These are phyloP conservation scores for Uromyces viciae-fabae DNA, from an alignment of 1,284 basidiomycete genomes.

Conservation along the genomic window DNA sequence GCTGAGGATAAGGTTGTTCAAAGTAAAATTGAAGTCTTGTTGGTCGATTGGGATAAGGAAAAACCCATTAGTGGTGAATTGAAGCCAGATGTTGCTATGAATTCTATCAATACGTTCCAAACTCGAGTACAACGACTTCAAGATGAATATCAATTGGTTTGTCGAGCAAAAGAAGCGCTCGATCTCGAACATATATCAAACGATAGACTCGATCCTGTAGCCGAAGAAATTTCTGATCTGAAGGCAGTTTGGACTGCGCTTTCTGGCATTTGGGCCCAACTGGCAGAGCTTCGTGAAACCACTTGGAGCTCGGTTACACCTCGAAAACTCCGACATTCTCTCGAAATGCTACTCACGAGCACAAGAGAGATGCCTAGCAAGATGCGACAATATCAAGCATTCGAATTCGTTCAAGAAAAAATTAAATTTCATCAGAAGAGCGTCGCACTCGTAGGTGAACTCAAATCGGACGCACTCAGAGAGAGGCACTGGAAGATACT, in stretches of 20 bases:
- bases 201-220: conserved; percentile 83
- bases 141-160: conserved; percentile 89
- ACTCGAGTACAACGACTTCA: conserved; percentile 79
- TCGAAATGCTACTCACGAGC: conserved; percentile 79
- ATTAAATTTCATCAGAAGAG: conserved; percentile 81
- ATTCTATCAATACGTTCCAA: conserved; percentile 89
- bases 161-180: conserved; percentile 91
- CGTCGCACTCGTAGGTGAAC: conserved; percentile 79
- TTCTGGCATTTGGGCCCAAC: conserved; percentile 92
- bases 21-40: conserved; percentile 82
- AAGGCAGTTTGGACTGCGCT: conserved; percentile 99
- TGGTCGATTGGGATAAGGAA: conserved; percentile 89
- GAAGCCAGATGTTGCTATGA: conserved; percentile 91
- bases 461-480: conserved; percentile 94
- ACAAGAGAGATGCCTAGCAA: conserved; percentile 98
- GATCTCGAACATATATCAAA: conserved; percentile 86
- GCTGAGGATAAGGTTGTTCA: conserved; percentile 97
- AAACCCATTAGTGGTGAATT: conserved; percentile 93
- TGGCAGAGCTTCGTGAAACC: conserved; percentile 80
- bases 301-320: conserved; percentile 87
- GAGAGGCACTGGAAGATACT: conserved; percentile 98
- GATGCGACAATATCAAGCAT: conserved; percentile 98
- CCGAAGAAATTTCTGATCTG: conserved; percentile 90
- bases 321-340: conserved; percentile 86
- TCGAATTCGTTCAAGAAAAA: conserved; percentile 93